Evolutionary conservation across 495 filamentous ascomycete genomes (phyloP).

Genomic region (Niebla homalea): DNA sequence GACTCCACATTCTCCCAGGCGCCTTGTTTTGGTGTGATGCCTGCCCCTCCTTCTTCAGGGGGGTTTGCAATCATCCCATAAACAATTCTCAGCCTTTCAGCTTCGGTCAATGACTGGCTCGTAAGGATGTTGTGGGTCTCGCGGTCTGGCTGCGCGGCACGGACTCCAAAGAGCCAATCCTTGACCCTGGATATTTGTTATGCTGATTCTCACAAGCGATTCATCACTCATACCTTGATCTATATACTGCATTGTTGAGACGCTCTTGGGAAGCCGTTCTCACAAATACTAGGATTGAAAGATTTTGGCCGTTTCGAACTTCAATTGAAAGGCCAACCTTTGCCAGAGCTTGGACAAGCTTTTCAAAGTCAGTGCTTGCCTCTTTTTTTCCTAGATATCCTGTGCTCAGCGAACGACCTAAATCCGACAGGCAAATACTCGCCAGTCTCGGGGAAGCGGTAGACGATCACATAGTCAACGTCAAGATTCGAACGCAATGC

Average conservation of each 20-base stretch:
- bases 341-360: conserved; percentile 58
- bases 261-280: conserved; percentile 55
- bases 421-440: conserved; percentile 12
- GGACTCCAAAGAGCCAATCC: conserved; percentile 92
- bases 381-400: conserved; percentile 44
- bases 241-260: conserved; percentile 37
- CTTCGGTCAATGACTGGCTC: conserved; percentile 64
- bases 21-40: conserved; percentile 69
- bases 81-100: conserved; percentile 75
- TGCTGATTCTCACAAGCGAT: background rate
- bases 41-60: conserved; percentile 70
- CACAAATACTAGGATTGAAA: conserved; percentile 71
- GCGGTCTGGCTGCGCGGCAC: conserved; percentile 62
- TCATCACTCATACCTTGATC: conserved; percentile 15
- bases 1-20: conserved; percentile 76
- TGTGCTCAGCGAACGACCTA: background rate
- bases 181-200: conserved; percentile 46
- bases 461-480: conserved; percentile 90
- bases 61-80: conserved; percentile 79
- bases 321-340: conserved; percentile 69
- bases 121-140: conserved; percentile 50
- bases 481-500: conserved; percentile 42
- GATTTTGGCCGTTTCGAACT: conserved; percentile 65
- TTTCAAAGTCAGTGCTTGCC: conserved; percentile 58
- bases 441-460: conserved; percentile 56